A percentile compares a stretch with the other conserved stretches of the same genome.
phyloP scores from a whole-genome alignment of 2,329 filamentous ascomycete species.

The Aureobasidium sp. region DNA sequence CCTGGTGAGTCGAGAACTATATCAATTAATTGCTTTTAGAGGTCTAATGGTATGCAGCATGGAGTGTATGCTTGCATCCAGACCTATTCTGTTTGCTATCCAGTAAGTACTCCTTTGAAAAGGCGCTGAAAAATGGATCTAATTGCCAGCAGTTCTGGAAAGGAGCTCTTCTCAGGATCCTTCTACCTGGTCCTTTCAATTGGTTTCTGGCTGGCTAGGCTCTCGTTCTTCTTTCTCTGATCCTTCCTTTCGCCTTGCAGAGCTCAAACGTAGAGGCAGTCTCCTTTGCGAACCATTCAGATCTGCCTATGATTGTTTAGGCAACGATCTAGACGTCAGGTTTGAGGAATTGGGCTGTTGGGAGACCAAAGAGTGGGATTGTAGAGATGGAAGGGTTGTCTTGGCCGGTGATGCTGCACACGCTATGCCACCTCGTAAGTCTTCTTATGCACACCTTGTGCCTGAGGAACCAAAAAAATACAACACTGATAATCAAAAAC shows the following conservation, averaged over 20 bases:
- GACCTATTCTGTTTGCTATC: slow-evolving; percentile 13
- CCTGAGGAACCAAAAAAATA: no score
- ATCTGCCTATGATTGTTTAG: slow-evolving; percentile 19
- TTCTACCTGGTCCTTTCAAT: slow-evolving; percentile 19
- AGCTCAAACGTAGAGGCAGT: slow-evolving; percentile 10
- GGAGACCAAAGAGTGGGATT: slow-evolving; percentile 24
- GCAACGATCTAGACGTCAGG: slow-evolving; percentile 8
- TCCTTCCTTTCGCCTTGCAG: not conserved
- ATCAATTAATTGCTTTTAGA: not conserved
- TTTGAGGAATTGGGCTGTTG: slow-evolving; percentile 21
- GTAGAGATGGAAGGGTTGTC: slow-evolving; percentile 24
- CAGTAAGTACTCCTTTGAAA: not conserved
- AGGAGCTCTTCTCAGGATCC: slow-evolving; percentile 18
- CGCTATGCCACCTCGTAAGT: slow-evolving; percentile 38
- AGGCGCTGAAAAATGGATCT: not conserved
- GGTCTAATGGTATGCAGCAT: not conserved
- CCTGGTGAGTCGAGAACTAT: slow-evolving; percentile 10
- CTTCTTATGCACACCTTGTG: slow-evolving; percentile 14
- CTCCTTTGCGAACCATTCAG: slow-evolving; percentile 34
- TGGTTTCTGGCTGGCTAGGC: slow-evolving; percentile 19
- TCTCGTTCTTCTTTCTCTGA: slow-evolving; percentile 3
- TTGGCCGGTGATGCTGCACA: slow-evolving; percentile 36
- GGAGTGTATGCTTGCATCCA: slow-evolving; percentile 12
- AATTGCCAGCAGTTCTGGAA: slow-evolving; percentile 11
- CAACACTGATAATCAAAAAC: not conserved